phyloP scores from a whole-genome alignment of 805 yeast species.

The Zygosaccharomyces rouxii region DNA sequence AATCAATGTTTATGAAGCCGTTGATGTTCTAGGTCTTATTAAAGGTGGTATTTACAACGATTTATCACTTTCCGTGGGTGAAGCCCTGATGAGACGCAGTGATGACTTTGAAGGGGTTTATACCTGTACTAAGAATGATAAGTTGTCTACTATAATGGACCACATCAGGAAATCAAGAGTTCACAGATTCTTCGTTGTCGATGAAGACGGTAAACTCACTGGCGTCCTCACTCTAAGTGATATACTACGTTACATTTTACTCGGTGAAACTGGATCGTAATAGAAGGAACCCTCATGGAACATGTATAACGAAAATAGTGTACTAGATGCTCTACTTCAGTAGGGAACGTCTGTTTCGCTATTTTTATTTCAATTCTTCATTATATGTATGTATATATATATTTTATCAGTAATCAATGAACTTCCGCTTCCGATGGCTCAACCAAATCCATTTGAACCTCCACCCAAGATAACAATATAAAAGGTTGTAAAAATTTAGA shows the following conservation, averaged over 20 bases:
- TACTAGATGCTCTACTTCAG: background rate
- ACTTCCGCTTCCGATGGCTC: background rate
- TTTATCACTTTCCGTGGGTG: slow-evolving; percentile 86
- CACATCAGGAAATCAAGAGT: slow-evolving; percentile 87
- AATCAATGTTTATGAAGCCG: slow-evolving; percentile 91
- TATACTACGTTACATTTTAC: slow-evolving; percentile 74
- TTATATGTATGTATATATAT: slow-evolving; percentile 1
- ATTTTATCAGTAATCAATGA: background rate
- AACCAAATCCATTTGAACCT: background rate
- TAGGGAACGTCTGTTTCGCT: too few relatives aligned
- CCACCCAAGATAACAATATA: background rate
- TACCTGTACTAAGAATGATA: slow-evolving; percentile 85
- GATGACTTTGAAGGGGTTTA: slow-evolving; percentile 98
- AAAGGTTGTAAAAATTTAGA: background rate
- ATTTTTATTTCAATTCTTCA: too few relatives aligned
- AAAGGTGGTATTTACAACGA: slow-evolving; percentile 94
- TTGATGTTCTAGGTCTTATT: slow-evolving; percentile 85
- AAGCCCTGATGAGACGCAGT: slow-evolving; percentile 81
- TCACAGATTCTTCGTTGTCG: slow-evolving; percentile 89
- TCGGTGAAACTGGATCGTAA: slow-evolving; percentile 42
- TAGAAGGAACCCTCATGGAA: background rate
- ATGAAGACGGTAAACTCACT: slow-evolving; percentile 66
- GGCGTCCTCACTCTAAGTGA: slow-evolving; percentile 92
- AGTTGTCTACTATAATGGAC: slow-evolving; percentile 84
- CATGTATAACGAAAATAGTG: background rate